Conservation (phyloP, 2,329 filamentous ascomycete genomes). For the Botryotinia narcissicola region DNA sequence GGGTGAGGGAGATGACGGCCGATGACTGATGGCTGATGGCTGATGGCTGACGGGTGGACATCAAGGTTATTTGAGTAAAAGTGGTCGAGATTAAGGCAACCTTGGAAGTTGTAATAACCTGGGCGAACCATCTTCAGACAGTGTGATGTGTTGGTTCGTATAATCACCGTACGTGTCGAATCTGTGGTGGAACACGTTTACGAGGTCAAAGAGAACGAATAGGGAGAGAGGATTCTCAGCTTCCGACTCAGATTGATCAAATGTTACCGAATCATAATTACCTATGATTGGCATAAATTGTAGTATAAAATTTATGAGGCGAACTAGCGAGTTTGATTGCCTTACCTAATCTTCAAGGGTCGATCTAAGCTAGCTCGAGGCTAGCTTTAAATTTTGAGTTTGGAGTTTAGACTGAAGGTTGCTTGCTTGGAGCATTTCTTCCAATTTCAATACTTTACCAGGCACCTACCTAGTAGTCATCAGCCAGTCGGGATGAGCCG, state of each 20-base stretch:
- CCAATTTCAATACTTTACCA: not conserved
- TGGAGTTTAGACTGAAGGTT: not conserved
- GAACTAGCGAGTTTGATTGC: conserved; percentile 20
- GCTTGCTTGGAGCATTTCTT: not conserved
- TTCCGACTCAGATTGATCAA: not conserved
- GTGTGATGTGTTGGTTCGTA: conserved; percentile 20
- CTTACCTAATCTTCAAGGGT: not conserved
- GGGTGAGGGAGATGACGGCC: not conserved
- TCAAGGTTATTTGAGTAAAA: conserved; percentile 16
- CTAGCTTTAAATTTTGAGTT: not conserved
- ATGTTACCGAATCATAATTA: conserved; percentile 3
- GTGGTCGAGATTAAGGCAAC: conserved; percentile 12
- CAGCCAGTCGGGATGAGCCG: conserved; percentile 27
- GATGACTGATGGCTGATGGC: not conserved
- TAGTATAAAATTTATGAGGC: conserved; percentile 18
- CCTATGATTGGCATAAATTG: not conserved
- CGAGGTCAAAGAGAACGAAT: conserved; percentile 19
- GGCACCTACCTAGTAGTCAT: not conserved
- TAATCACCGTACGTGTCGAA: conserved; percentile 16
- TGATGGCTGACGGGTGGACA: not conserved
- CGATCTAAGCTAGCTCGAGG: not conserved
- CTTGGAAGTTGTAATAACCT: conserved; percentile 1
- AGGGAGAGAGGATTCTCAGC: not conserved
- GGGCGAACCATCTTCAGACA: conserved; percentile 23
- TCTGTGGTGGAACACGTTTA: conserved; percentile 20